These are phyloP conservation scores for Letharia lupina DNA, from an alignment of 495 filamentous ascomycete genomes.

Conservation along the genomic window DNA sequence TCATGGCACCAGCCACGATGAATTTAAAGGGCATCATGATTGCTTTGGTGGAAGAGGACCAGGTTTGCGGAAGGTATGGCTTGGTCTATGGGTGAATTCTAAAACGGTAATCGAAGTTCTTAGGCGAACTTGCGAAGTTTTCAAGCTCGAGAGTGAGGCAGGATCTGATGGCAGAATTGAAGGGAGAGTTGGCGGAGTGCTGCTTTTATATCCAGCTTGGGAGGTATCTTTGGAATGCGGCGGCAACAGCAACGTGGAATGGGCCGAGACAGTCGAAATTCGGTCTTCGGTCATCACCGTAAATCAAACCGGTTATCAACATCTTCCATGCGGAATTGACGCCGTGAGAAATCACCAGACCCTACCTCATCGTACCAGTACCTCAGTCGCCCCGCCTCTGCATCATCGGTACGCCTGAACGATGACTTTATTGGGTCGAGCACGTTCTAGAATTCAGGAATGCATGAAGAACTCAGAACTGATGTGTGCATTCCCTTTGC, in stretches of 20 bases:
- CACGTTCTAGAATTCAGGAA: neutral
- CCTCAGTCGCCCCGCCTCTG: no score
- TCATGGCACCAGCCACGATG: neutral
- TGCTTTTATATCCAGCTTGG: neutral
- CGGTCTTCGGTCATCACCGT: no score
- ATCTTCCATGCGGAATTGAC: no score
- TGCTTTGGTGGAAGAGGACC: neutral
- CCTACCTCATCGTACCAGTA: no score
- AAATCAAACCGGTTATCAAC: no score
- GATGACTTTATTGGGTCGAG: no score
- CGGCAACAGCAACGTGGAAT: neutral
- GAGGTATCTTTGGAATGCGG: neutral
- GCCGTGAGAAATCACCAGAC: no score
- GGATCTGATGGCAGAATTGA: neutral
- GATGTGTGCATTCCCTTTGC: no score
- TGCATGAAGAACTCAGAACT: neutral
- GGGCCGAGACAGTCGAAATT: neutral
- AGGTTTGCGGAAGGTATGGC: neutral
- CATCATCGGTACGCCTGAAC: no score
- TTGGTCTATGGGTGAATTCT: neutral
- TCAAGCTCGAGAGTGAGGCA: neutral
- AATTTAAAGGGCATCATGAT: neutral
- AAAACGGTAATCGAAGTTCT: neutral
- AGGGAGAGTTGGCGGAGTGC: neutral
- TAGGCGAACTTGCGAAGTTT: neutral